Percentiles rank a stretch among this genome's conserved stretches.
phyloP scores from a whole-genome alignment of 495 filamentous ascomycete species.

The Penicillium crystallinum region DNA sequence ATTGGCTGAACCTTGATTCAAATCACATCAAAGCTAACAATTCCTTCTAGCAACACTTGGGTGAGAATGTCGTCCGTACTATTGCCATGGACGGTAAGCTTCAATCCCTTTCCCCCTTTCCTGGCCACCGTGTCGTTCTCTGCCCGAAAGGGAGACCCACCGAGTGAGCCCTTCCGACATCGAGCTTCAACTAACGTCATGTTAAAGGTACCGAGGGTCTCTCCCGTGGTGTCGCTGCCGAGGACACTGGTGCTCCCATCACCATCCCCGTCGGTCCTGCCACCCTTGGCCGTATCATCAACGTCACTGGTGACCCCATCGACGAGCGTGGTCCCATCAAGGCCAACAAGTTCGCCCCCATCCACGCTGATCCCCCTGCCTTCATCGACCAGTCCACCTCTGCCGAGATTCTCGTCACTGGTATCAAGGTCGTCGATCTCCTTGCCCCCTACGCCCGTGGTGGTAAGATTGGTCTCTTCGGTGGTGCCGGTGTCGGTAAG shows the following conservation, averaged over 20 bases:
- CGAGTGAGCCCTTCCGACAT: background rate
- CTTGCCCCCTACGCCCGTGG: constrained; percentile 99
- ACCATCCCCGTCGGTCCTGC: constrained; percentile 92
- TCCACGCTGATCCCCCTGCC: constrained; percentile 86
- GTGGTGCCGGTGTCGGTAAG: constrained; percentile 99
- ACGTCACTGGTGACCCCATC: constrained; percentile 99
- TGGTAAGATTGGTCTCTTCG: constrained; percentile 99
- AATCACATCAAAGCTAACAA: constrained; percentile 20
- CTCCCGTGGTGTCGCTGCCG: constrained; percentile 76
- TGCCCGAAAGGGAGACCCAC: constrained; percentile 19
- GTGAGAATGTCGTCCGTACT: constrained; percentile 97
- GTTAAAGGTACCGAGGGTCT: constrained; percentile 94
- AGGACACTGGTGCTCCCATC: constrained; percentile 92
- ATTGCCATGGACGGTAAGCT: constrained; percentile 99
- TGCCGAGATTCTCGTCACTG: constrained; percentile 94
- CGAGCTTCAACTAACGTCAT: constrained; percentile 22
- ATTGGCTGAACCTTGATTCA: constrained; percentile 22
- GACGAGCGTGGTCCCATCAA: constrained; percentile 99
- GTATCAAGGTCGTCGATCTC: constrained; percentile 99
- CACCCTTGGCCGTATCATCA: constrained; percentile 98
- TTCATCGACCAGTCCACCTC: constrained; percentile 94
- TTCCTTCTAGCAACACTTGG: constrained; percentile 83
- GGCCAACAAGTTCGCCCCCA: constrained; percentile 75
- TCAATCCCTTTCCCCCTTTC: constrained; percentile 11
- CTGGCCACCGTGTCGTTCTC: constrained; percentile 22